phyloP scores from a whole-genome alignment of 495 filamentous ascomycete genomes.

The Neurospora hispaniola region DNA sequence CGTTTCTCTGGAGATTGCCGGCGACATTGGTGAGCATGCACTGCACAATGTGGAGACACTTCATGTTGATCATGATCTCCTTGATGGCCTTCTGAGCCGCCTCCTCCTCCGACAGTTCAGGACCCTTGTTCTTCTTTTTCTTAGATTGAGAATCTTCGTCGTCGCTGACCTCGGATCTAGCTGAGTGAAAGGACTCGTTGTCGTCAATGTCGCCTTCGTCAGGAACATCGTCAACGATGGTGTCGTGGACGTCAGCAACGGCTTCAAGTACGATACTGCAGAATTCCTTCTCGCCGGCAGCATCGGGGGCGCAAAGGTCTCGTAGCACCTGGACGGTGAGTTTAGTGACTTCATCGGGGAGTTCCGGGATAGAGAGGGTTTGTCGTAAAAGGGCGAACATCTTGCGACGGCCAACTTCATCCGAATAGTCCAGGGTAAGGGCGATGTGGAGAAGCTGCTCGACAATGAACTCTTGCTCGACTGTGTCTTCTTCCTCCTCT shows the following conservation, averaged over 20 bases:
- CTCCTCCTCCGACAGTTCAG: slow-evolving; percentile 56
- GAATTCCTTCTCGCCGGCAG: slow-evolving; percentile 81
- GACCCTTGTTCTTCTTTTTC: slow-evolving; percentile 35
- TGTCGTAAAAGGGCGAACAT: slow-evolving; percentile 88
- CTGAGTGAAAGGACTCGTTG: slow-evolving; percentile 86
- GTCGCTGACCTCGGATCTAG: slow-evolving; percentile 69
- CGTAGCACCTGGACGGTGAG: slow-evolving; percentile 75
- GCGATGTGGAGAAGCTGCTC: slow-evolving; percentile 92
- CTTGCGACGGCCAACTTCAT: slow-evolving; percentile 87
- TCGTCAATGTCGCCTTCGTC: slow-evolving; percentile 43
- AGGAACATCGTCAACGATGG: slow-evolving; percentile 52
- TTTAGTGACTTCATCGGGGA: slow-evolving; percentile 87
- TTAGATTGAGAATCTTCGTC: slow-evolving; percentile 43
- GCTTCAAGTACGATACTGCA: slow-evolving; percentile 86
- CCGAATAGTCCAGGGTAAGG: slow-evolving; percentile 81
- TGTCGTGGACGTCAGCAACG: slow-evolving; percentile 91
- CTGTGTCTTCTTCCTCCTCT: slow-evolving; percentile 67
- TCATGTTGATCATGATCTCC: slow-evolving; percentile 95
- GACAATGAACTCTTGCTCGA: slow-evolving; percentile 86
- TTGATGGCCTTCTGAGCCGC: slow-evolving; percentile 70
- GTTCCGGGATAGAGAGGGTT: slow-evolving; percentile 69
- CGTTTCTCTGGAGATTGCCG: slow-evolving; percentile 74
- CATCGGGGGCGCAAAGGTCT: slow-evolving; percentile 65
- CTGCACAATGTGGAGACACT: slow-evolving; percentile 93
- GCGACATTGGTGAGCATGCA: slow-evolving; percentile 92